Base-by-base conservation (phyloP, 306 rosid species). In the Begonia fuchsioides region DNA sequence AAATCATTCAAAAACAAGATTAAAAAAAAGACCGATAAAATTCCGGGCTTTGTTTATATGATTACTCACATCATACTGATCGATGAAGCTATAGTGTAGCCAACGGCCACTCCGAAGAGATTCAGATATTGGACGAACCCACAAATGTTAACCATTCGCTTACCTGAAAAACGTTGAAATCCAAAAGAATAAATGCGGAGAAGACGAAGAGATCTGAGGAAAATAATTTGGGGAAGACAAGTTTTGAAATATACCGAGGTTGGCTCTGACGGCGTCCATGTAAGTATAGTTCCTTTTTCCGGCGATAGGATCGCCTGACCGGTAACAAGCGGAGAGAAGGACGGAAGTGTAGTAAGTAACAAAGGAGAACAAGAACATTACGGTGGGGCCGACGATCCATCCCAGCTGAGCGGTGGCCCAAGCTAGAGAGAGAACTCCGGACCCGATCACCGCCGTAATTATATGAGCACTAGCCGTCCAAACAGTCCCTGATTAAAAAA, bases 401-500 rank as follows among this genome's bases (percentile, higher is more conserved):
- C 94, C 88, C 39, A 83, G 76, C 59, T 83, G 88, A 38, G 94
- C 88, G 12, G 56, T 62, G 11, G 94, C 88, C 88, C 88, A 79
- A 16, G 90, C 94, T 66, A 83, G 54, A 2, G 88, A 72, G n/a
- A 83, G 43, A 17, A 83, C 94, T 6, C 94, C 94, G 11, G 94
- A 80, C 0, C 94, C 94, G 40, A 83, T 77, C 49, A 83, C 94
- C n/a, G 90, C 94, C 0, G 88, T 83, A 54, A 83, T 74, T 14
- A 83, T 71, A 61, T 83, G 94, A 26, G 94, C 75, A 58, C 86
- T 74, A 18, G 83, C 76, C 10, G 90, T 83, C 76, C 79, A 64
- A 43, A 54, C 60, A 9, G 62, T 76, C 38, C 94, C 94, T 79
- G 43, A 3, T 39, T 8, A 9, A 53, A 32, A 15, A 6, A 43